Base-by-base conservation (phyloP, 139 green algal species). In the Chlamydomonas applanata region DNA sequence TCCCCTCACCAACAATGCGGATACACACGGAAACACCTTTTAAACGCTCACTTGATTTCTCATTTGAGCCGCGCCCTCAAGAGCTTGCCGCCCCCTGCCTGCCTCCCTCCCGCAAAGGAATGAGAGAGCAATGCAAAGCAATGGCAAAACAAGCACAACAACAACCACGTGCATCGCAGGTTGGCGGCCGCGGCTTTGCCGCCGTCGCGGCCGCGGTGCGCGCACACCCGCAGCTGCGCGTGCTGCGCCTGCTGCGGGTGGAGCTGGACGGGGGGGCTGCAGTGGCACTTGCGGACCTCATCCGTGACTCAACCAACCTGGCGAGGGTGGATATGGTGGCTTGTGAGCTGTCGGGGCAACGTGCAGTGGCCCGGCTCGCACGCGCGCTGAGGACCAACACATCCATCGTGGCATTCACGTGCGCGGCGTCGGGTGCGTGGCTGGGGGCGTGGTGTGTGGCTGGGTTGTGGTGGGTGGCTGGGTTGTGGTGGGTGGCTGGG, bases 111-210 rank as follows among this genome's bases (percentile, higher is more conserved):
- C n/a, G n/a, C n/a, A n/a, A n/a, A n/a, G n/a, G n/a, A n/a, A n/a
- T n/a, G n/a, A n/a, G n/a, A n/a, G n/a, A n/a, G n/a, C n/a, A n/a
- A n/a, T n/a, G n/a, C n/a, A n/a, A n/a, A n/a, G n/a, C n/a, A n/a
- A n/a, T n/a, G n/a, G n/a, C n/a, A n/a, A n/a, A n/a, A n/a, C n/a
- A n/a, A n/a, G n/a, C n/a, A n/a, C n/a, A n/a, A n/a, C n/a, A n/a
- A n/a, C n/a, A n/a, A n/a, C n/a, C n/a, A 45, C 27, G 29, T 36
- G 60, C 56, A 33, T 17, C 25, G 17, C 62, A 69, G 62, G 34
- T 69, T 52, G 62, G 62, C 11, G 62, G 62, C 16, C 62, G 34
- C 62, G 33, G 34, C 33, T 69, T 69, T 32, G 2, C 33, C 32
- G 34, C 32, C 16, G 62, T 69, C 32, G 62, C 33, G 11, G 34